phyloP scores from a whole-genome alignment of 2,329 filamentous ascomycete genomes.

The Trichoderma sp. region DNA sequence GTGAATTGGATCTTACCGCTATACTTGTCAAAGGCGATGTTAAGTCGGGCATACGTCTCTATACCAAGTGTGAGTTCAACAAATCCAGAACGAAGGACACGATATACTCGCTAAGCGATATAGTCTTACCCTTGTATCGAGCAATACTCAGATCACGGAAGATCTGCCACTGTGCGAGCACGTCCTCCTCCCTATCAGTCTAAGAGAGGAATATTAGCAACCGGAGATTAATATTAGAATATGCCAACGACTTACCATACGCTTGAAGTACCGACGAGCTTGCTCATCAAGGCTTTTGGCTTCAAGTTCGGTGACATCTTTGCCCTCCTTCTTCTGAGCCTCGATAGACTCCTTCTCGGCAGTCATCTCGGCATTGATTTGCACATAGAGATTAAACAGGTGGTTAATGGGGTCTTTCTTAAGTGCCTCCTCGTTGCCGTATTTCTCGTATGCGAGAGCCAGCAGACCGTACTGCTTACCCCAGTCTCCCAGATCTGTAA shows the following conservation, averaged over 20 bases:
- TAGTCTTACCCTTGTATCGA: conserved; percentile 51
- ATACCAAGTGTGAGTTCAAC: neutral
- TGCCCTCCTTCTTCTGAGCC: conserved; percentile 51
- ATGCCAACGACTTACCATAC: conserved; percentile 44
- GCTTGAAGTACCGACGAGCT: conserved; percentile 69
- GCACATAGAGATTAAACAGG: conserved; percentile 77
- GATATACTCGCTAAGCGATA: neutral
- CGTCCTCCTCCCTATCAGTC: conserved; percentile 62
- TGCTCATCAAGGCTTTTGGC: conserved; percentile 67
- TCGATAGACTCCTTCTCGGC: conserved; percentile 67
- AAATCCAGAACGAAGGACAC: neutral
- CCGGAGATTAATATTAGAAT: neutral
- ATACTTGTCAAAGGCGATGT: conserved; percentile 70
- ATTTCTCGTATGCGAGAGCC: conserved; percentile 72
- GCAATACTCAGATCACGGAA: conserved; percentile 67
- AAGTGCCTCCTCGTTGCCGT: conserved; percentile 70
- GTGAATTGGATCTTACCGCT: conserved; percentile 26
- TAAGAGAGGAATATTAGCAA: neutral
- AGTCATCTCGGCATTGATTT: conserved; percentile 66
- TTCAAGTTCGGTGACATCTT: conserved; percentile 49
- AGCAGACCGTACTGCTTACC: conserved; percentile 74
- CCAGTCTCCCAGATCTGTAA: conserved; percentile 70
- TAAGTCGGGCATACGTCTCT: conserved; percentile 66
- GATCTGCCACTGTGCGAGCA: conserved; percentile 61
- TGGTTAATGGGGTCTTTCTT: conserved; percentile 75